Conservation (phyloP, 805 yeast species). For the Monosporozyma yasuniensis region DNA sequence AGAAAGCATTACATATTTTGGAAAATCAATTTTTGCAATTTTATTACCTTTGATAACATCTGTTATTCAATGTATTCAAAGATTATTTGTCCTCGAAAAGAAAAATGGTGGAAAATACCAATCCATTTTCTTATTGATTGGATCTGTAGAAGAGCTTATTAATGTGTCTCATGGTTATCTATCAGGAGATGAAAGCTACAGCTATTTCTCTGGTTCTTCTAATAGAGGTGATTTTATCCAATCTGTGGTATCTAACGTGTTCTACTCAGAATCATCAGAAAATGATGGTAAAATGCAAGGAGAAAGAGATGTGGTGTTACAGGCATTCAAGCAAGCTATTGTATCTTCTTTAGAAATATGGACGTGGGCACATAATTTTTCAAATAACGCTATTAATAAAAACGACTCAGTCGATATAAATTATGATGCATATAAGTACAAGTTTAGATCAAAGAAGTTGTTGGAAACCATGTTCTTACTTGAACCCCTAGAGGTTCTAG, state of each 20-base stretch:
- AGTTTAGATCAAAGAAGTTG: conserved; percentile 57
- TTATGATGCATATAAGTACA: conserved; percentile 50
- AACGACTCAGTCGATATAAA: conserved; percentile 11
- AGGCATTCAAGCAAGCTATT: conserved; percentile 55
- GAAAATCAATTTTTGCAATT: conserved; percentile 45
- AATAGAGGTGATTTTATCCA: conserved; percentile 27
- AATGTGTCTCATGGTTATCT: conserved; percentile 49
- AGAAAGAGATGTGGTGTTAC: conserved; percentile 47
- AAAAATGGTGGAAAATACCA: conserved; percentile 36
- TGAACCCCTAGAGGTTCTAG: conserved; percentile 69
- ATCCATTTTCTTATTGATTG: conserved; percentile 37
- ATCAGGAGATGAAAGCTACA: conserved; percentile 29
- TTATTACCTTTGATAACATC: conserved; percentile 46
- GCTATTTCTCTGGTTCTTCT: conserved; percentile 11
- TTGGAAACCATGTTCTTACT: conserved; percentile 54
- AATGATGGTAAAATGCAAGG: conserved; percentile 34
- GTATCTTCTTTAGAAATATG: conserved; percentile 53
- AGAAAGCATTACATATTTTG: conserved; percentile 42
- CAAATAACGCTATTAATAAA: conserved; percentile 6
- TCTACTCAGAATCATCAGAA: conserved; percentile 26
- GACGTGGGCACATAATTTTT: conserved; percentile 40
- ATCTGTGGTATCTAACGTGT: conserved; percentile 29
- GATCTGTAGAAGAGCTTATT: conserved; percentile 61
- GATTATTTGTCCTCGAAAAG: conserved; percentile 13
- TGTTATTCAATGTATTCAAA: conserved; percentile 22